Evolutionary conservation across 2,329 filamentous ascomycete species (phyloP).

Genomic region (Emmonsiellopsis sp.): DNA sequence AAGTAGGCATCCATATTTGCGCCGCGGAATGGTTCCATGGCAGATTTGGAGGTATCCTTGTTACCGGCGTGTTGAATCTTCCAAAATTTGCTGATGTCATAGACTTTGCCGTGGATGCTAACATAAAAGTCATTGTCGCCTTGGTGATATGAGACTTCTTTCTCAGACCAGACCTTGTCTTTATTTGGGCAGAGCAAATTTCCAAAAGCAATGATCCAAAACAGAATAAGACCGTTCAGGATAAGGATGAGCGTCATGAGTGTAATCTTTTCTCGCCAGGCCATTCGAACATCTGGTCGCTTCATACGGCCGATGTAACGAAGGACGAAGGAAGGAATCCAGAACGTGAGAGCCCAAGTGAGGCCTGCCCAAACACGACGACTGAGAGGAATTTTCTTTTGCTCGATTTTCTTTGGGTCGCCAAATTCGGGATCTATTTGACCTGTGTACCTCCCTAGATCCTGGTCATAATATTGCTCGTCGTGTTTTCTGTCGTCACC

Average conservation of each 20-base stretch:
- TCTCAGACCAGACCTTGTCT: constrained; percentile 74
- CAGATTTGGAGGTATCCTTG: constrained; percentile 40
- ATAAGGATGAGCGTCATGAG: constrained; percentile 71
- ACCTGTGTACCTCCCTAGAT: constrained; percentile 55
- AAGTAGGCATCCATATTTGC: constrained; percentile 79
- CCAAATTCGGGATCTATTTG: constrained; percentile 69
- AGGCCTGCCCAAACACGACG: constrained; percentile 71
- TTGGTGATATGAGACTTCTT: constrained; percentile 61
- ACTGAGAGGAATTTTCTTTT: constrained; percentile 51
- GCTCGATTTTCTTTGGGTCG: constrained; percentile 65
- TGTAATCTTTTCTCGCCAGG: constrained; percentile 91
- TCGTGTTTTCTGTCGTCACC: constrained; percentile 69
- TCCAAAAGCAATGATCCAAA: constrained; percentile 86
- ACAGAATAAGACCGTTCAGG: constrained; percentile 72
- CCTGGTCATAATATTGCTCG: constrained; percentile 59
- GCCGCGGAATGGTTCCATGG: constrained; percentile 73
- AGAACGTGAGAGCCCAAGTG: constrained; percentile 84
- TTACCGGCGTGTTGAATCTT: constrained; percentile 73
- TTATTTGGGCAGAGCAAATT: constrained; percentile 79
- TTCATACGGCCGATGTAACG: constrained; percentile 88
- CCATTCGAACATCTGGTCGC: constrained; percentile 89
- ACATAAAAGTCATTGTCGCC: constrained; percentile 76
- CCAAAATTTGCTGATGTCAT: constrained; percentile 87
- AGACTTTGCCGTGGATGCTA: constrained; percentile 77
- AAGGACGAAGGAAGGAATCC: constrained; percentile 81